Evolutionary conservation across 352 stramenopile species (phyloP), one percentile per base, ranked within the genome.

Genomic region (Phytopythium cucurbitacearum): DNA sequence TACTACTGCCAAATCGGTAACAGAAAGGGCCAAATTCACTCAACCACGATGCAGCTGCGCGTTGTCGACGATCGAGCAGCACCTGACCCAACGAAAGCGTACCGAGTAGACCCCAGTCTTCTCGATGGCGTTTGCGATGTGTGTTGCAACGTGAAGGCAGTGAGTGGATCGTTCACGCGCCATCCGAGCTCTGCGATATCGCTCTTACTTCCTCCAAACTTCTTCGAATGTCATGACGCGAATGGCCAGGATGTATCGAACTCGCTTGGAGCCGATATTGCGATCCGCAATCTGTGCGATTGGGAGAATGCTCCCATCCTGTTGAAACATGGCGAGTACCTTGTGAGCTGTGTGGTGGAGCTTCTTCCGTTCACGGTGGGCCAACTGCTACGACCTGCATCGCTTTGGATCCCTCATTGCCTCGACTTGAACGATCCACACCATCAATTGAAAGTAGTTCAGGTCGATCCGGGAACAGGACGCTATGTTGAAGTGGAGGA

Each of bases 1-100:
- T 91, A 88, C 57, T 59, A 76, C 40, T 92, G 81, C 40, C 53
- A 80, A n/a, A 50, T 90, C 33, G 51, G 36, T 7, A 92, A 90
- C 51, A 76, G 75, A 48, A 73, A 72, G 44, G 77, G 81, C 5
- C 40, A 13, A 2, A 51, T 67, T 8, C 2, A 40, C 2, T 79
- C 77, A 3, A 64, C 63, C 3, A 46, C 34, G 0, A 69, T 85
- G 67, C 10, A 64, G 6, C 49, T 88, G 12, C 34, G 59, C 4
- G 73, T 92, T 0, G 65, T 86, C 3, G 70, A 86, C 41, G 74
- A 87, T 40, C 58, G 60, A 2, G 34, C 76, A 15, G 62, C 50
- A 1, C 44, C 56, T 0, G 76, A 89, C 32, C 74, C 74, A 37
- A 71, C 60, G 1, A 34, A 64, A 7, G 65, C 74, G 35, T 87